Conservation (phyloP, 148 eudicot species). For the Mesembryanthemum crystallinum region DNA sequence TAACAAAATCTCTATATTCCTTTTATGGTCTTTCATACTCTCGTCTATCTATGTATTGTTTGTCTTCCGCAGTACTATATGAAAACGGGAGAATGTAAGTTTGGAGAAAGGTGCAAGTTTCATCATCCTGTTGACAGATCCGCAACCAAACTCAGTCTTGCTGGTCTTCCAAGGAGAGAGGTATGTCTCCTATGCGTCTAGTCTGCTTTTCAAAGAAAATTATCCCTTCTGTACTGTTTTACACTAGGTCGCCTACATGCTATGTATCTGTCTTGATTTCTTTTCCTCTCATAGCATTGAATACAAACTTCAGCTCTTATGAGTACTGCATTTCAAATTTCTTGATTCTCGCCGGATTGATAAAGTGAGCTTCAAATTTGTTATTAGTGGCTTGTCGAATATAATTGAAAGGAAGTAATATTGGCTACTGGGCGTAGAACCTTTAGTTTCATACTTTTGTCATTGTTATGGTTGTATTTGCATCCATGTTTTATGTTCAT, state of each 20-base stretch:
- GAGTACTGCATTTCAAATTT: neutral
- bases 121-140: constrained; percentile 83
- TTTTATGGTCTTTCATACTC: neutral
- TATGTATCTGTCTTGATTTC: neutral
- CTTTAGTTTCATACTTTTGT: too few species aligned
- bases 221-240: neutral
- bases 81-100: constrained; percentile 87
- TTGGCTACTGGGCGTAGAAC: too few species aligned
- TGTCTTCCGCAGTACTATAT: constrained; percentile 61
- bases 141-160: constrained; percentile 70
- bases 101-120: constrained; percentile 76
- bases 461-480: too few species aligned
- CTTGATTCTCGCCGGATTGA: too few species aligned
- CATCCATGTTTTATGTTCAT: too few species aligned
- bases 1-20: neutral
- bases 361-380: too few species aligned
- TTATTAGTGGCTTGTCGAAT: too few species aligned
- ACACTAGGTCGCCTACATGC: neutral
- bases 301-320: neutral
- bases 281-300: neutral
- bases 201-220: neutral
- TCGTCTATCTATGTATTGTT: neutral
- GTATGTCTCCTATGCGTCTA: constrained; percentile 33
- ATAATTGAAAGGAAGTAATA: too few species aligned
- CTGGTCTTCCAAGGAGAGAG: constrained; percentile 99